A percentile compares a stretch with the other conserved stretches of the same genome.
phyloP scores from a whole-genome alignment of 2,329 filamentous ascomycete species.

The Stemphylium vesicarium region DNA sequence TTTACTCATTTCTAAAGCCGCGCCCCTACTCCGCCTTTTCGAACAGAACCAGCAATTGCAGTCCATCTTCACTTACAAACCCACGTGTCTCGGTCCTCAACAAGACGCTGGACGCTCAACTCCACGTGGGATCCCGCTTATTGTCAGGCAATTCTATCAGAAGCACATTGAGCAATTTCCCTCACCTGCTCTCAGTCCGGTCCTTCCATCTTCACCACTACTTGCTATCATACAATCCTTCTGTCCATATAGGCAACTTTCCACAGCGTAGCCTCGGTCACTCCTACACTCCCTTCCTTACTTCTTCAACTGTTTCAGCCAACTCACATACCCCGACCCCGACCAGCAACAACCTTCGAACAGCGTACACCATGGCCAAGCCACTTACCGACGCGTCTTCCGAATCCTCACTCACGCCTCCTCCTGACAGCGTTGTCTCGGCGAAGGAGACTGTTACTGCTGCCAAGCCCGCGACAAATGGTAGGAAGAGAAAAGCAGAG shows the following conservation, averaged over 20 bases:
- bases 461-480: conserved; percentile 11
- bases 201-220: conserved; percentile 12
- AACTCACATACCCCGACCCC: neutral
- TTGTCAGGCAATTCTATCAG: neutral
- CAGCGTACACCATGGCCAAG: conserved; percentile 25
- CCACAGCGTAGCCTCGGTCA: neutral
- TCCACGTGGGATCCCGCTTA: too few species aligned
- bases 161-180: conserved; percentile 1
- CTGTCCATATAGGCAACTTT: neutral
- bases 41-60: neutral
- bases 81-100: neutral
- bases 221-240: neutral
- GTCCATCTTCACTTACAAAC: neutral
- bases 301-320: neutral
- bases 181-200: conserved; percentile 1
- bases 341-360: neutral
- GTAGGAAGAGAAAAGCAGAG: conserved; percentile 41
- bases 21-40: neutral
- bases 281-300: conserved; percentile 5
- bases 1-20: neutral
- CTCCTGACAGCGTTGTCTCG: conserved; percentile 18
- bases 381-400: conserved; percentile 6
- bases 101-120: neutral
- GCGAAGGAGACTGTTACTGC: conserved; percentile 8
- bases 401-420: conserved; percentile 33